Percentiles rank a stretch among this genome's conserved stretches.
These are phyloP conservation scores for Phylloporus arenicola DNA, from an alignment of 768 basidiomycete genomes.

Conservation along the genomic window DNA sequence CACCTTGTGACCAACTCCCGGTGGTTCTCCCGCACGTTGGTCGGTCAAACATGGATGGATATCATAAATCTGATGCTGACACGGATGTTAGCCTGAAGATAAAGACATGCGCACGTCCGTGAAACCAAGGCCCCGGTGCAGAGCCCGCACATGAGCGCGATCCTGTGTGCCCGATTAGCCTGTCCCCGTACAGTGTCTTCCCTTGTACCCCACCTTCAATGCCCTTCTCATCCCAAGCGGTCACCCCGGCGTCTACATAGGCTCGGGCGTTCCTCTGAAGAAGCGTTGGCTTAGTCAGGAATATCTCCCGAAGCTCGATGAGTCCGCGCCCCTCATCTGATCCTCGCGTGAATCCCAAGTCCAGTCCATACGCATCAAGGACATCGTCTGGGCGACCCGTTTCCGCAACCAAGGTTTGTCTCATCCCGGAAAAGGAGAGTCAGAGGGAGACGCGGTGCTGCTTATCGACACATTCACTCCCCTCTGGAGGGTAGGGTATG, in stretches of 20 bases:
- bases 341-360: conserved; percentile 30
- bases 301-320: conserved; percentile 41
- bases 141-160: too few relatives aligned
- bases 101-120: too few relatives aligned
- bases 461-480: conserved; percentile 46
- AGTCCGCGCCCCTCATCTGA: conserved; percentile 38
- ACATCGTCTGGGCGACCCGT: conserved; percentile 39
- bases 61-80: too few relatives aligned
- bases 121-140: too few relatives aligned
- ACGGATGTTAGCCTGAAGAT: too few relatives aligned
- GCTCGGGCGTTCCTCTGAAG: conserved; percentile 40
- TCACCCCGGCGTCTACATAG: conserved; percentile 36
- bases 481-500: conserved; percentile 58
- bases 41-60: too few relatives aligned
- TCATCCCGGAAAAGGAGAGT: not conserved
- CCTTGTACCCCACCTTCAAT: conserved; percentile 9
- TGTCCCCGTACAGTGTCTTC: conserved; percentile 13
- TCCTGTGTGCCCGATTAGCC: too few relatives aligned
- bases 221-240: conserved; percentile 16
- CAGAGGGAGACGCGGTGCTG: conserved; percentile 17
- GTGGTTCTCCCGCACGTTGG: too few relatives aligned
- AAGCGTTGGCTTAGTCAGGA: too few relatives aligned
- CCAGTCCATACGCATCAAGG: conserved; percentile 31
- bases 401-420: conserved; percentile 10
- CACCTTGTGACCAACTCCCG: too few relatives aligned